Percentiles rank a stretch among this genome's conserved stretches.
Conservation (phyloP, 2,329 filamentous ascomycete genomes). For the Cladophialophora carrionii region DNA sequence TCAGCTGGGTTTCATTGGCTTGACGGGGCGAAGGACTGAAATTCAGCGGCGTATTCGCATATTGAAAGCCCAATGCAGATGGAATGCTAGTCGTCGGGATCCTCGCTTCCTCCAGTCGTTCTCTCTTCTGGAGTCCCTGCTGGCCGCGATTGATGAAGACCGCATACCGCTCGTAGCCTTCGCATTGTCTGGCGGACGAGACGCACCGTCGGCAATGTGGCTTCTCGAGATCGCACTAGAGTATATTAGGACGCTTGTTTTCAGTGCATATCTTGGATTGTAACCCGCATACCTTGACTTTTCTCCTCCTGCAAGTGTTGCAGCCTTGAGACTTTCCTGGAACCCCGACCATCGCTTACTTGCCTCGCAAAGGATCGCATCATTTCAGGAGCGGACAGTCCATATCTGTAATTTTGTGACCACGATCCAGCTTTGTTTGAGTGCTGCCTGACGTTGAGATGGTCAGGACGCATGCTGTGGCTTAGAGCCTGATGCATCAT, state of each 20-base stretch:
- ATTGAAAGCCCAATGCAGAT: neutral
- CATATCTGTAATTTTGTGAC: neutral
- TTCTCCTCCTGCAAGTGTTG: slow-evolving; percentile 26
- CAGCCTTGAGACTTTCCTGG: slow-evolving; percentile 23
- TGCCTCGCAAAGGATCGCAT: neutral
- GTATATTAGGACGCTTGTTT: neutral
- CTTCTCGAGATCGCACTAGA: slow-evolving; percentile 23
- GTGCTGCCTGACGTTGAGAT: neutral
- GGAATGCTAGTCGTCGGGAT: neutral
- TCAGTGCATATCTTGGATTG: no score
- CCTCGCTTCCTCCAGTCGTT: slow-evolving; percentile 22
- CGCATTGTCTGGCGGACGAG: slow-evolving; percentile 14
- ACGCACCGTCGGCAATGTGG: slow-evolving; percentile 18
- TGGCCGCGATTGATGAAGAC: slow-evolving; percentile 25
- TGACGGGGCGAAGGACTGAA: slow-evolving; percentile 2
- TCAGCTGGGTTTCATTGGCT: slow-evolving; percentile 16
- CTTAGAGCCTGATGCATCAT: neutral
- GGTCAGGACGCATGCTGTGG: neutral
- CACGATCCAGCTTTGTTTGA: neutral
- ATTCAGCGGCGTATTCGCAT: neutral
- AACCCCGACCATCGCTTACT: slow-evolving; percentile 17
- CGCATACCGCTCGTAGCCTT: slow-evolving; percentile 24
- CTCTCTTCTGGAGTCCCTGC: slow-evolving; percentile 19
- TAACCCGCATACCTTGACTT: slow-evolving; percentile 13
- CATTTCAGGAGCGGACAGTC: neutral